Percentiles rank a stretch among this genome's conserved stretches.
Conservation (phyloP, 441 rosid species). For the Cnidoscolus chayamansa region DNA sequence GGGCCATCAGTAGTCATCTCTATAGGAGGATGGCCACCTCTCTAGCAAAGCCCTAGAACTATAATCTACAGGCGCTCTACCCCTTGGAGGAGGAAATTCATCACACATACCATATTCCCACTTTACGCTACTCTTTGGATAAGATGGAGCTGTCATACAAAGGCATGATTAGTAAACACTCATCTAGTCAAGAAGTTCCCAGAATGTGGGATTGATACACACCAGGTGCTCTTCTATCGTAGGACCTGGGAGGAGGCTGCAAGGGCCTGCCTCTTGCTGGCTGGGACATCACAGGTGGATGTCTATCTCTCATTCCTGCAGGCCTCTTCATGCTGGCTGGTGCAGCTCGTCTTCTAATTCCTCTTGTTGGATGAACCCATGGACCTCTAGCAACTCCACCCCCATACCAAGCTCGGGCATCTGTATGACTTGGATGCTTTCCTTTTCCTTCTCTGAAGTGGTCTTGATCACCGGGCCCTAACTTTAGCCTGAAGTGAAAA, state of each 20-base stretch:
- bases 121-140: constrained; percentile 69
- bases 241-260: constrained; percentile 70
- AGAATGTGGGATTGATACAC: constrained; percentile 24
- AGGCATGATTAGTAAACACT: constrained; percentile 2
- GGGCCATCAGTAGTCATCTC: constrained; percentile 81
- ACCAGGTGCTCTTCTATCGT: constrained; percentile 88
- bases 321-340: constrained; percentile 59
- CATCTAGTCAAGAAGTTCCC: constrained; percentile 4
- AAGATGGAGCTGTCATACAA: constrained; percentile 50
- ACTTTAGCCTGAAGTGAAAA: constrained; percentile 66
- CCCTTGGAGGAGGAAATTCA: constrained; percentile 78
- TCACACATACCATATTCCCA: constrained; percentile 77
- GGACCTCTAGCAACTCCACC: constrained; percentile 61
- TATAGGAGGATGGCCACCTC: constrained; percentile 64
- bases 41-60: constrained; percentile 68
- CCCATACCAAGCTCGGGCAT: constrained; percentile 60
- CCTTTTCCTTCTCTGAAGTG: constrained; percentile 79
- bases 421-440: constrained; percentile 52
- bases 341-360: constrained; percentile 47
- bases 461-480: constrained; percentile 91
- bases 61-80: constrained; percentile 70
- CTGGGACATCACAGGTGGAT: constrained; percentile 62
- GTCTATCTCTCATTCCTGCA: constrained; percentile 60
- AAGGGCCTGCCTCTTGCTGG: constrained; percentile 61
- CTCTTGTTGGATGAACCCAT: constrained; percentile 61